phyloP scores from a whole-genome alignment of 2,329 filamentous ascomycete species.

The Pyrenochaeta sp. region DNA sequence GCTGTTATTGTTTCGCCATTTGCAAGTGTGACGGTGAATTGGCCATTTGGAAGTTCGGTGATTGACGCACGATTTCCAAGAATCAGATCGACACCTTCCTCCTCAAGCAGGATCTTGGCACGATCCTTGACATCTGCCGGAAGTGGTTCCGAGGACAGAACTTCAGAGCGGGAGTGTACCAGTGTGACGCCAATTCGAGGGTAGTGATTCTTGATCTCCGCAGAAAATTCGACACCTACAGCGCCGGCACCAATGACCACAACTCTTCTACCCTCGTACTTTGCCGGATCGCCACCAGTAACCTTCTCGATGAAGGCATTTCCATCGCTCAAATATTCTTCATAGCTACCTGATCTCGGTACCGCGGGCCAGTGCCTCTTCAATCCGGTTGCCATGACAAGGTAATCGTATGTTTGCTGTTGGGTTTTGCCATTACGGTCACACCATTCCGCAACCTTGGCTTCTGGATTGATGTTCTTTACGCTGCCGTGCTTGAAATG shows the following conservation, averaged over 20 bases:
- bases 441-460: conserved; percentile 67
- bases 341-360: conserved; percentile 69
- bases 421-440: conserved; percentile 59
- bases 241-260: conserved; percentile 81
- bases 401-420: conserved; percentile 70
- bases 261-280: conserved; percentile 57
- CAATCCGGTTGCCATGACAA: conserved; percentile 76
- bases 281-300: conserved; percentile 37
- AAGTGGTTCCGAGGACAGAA: conserved; percentile 77
- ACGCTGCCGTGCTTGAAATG: conserved; percentile 73
- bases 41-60: conserved; percentile 33
- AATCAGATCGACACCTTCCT: conserved; percentile 71
- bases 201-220: conserved; percentile 75
- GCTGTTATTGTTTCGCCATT: conserved; percentile 61
- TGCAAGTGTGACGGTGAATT: conserved; percentile 55
- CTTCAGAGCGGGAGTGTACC: conserved; percentile 74
- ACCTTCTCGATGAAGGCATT: conserved; percentile 65
- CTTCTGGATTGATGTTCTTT: conserved; percentile 65
- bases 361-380: conserved; percentile 76
- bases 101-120: conserved; percentile 65
- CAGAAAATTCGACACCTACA: conserved; percentile 83
- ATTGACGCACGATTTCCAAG: conserved; percentile 67
- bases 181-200: conserved; percentile 74
- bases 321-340: conserved; percentile 70
- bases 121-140: conserved; percentile 73